These are phyloP conservation scores for Aspergillus cejpii DNA, from an alignment of 2,329 filamentous ascomycete species.

Conservation along the genomic window DNA sequence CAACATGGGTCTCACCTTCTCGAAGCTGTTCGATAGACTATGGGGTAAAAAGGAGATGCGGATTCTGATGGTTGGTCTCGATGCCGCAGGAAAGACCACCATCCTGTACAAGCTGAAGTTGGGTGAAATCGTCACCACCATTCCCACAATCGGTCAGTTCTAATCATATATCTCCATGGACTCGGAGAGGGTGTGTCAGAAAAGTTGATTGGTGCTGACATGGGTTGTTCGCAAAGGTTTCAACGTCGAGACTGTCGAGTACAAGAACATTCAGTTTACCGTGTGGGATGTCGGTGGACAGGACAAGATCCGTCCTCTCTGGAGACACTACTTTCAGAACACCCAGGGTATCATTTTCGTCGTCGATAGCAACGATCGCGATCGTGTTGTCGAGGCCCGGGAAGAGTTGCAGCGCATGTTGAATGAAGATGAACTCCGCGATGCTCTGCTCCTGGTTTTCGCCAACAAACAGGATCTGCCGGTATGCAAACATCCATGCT, in stretches of 20 bases:
- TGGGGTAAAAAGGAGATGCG: constrained; percentile 99
- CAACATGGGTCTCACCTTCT: constrained; percentile 97
- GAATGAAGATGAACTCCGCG: constrained; percentile 97
- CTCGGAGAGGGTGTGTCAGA: constrained; percentile 2
- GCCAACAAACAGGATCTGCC: constrained; percentile 99
- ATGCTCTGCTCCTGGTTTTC: constrained; percentile 93
- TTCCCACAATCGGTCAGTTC: constrained; percentile 86
- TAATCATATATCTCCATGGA: constrained; percentile 3
- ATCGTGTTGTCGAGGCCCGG: constrained; percentile 92
- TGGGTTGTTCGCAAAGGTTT: constrained; percentile 57
- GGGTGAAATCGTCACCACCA: constrained; percentile 95
- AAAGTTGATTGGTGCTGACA: constrained; percentile 10
- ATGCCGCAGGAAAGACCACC: constrained; percentile 99
- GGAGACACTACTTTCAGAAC: constrained; percentile 99
- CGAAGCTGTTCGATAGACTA: constrained; percentile 90
- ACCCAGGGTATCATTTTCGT: constrained; percentile 99
- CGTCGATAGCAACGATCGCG: constrained; percentile 97
- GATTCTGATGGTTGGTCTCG: constrained; percentile 99
- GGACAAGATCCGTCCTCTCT: constrained; percentile 99
- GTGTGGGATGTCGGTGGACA: constrained; percentile 99
- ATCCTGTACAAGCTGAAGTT: constrained; percentile 99
- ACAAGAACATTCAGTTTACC: constrained; percentile 99
- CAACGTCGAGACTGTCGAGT: constrained; percentile 99
- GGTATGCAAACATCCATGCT: constrained; percentile 63
- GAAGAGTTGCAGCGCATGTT: constrained; percentile 97